Evolutionary conservation across 2,329 filamentous ascomycete genomes (phyloP).

Genomic region (Xylariales sp.): DNA sequence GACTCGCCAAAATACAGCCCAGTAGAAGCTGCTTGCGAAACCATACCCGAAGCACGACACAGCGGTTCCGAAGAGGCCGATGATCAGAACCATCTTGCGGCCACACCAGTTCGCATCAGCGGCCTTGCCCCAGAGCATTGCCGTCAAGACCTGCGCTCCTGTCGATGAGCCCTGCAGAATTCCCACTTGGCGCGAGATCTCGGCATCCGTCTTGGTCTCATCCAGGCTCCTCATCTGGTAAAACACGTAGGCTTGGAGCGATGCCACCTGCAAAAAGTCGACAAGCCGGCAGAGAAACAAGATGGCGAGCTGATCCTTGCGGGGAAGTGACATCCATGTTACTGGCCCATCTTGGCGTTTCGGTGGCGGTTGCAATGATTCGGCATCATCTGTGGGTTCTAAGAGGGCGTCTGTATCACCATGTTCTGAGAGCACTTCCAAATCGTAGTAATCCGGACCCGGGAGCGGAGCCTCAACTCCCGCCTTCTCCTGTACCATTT

Average conservation of each 20-base stretch:
- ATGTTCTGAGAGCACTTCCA: constrained; percentile 33
- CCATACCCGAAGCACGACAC: constrained; percentile 68
- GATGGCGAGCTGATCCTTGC: constrained; percentile 66
- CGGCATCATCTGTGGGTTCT: constrained; percentile 35
- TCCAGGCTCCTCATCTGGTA: constrained; percentile 68
- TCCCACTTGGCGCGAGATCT: constrained; percentile 65
- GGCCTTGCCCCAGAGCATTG: constrained; percentile 68
- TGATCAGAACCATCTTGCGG: constrained; percentile 65
- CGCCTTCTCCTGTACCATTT: constrained; percentile 10
- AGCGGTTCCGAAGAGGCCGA: constrained; percentile 64
- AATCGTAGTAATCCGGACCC: constrained; percentile 9
- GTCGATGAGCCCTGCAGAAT: constrained; percentile 69
- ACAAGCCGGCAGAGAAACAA: constrained; percentile 67
- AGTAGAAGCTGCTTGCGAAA: constrained; percentile 61
- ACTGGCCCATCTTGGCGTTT: constrained; percentile 33
- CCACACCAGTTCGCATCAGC: constrained; percentile 57
- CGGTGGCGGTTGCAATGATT: constrained; percentile 13
- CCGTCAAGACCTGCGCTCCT: constrained; percentile 68
- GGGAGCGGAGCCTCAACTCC: neutral
- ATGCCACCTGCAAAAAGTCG: constrained; percentile 69
- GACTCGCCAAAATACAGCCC: constrained; percentile 61
- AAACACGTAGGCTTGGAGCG: constrained; percentile 67
- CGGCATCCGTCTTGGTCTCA: constrained; percentile 44
- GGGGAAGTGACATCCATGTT: constrained; percentile 66
- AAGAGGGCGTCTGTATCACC: constrained; percentile 36